phyloP scores from a whole-genome alignment of 169 alveolate species.

The Eimeria falciformis region DNA sequence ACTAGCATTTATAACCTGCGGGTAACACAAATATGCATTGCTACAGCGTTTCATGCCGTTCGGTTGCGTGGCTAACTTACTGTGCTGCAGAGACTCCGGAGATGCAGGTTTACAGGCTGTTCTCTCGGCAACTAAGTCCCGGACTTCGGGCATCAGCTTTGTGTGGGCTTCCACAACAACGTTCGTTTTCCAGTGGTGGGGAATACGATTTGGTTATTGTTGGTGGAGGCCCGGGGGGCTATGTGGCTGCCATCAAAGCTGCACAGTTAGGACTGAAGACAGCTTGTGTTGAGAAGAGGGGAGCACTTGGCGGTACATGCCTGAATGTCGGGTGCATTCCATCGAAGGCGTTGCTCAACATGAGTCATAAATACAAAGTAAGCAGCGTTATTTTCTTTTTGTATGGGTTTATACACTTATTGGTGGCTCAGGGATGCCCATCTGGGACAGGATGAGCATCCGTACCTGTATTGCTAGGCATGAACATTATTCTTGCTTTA shows the following conservation, averaged over 20 bases:
- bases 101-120: constrained; percentile 36
- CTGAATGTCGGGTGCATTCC: constrained; percentile 99
- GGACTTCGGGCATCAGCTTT: neutral
- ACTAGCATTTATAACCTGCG: too few relatives aligned
- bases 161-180: neutral
- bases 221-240: constrained; percentile 97
- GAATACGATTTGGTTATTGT: constrained; percentile 91
- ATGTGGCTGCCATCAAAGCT: constrained; percentile 97
- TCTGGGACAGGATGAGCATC: too few relatives aligned
- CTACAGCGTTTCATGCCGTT: too few relatives aligned
- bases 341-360: constrained; percentile 95
- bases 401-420: too few relatives aligned
- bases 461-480: too few relatives aligned
- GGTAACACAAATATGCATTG: too few relatives aligned
- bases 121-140: neutral
- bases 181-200: constrained; percentile 22
- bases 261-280: constrained; percentile 97
- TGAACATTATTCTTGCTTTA: too few relatives aligned
- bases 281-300: constrained; percentile 96
- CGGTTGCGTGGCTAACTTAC: too few relatives aligned
- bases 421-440: too few relatives aligned
- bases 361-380: constrained; percentile 93
- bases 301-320: constrained; percentile 99
- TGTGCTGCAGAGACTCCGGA: neutral
- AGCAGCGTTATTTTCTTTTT: too few relatives aligned